Base-by-base conservation (phyloP, 2,329 filamentous ascomycete genomes). In the Periglandula ipomoeae region DNA sequence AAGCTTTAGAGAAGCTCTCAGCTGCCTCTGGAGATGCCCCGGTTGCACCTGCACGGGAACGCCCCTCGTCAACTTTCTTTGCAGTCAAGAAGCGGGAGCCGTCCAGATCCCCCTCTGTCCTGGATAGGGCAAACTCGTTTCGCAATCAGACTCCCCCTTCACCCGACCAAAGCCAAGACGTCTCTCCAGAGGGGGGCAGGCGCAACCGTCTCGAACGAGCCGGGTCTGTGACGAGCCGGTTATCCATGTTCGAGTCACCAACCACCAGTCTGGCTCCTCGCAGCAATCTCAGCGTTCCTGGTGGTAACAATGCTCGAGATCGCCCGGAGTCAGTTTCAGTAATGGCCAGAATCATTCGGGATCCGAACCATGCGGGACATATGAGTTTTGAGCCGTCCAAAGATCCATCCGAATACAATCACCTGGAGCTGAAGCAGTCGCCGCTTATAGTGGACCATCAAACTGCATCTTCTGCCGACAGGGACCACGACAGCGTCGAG, bases 1-100 rank as follows among this genome's bases (percentile, higher is more conserved):
- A 95, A 66, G 89, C 90, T 6, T 73, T 98, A 47, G 87, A 95
- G 62, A 90, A 89, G 65, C 76, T 93, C 55, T 76, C 83, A 51
- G 67, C 74, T 9, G 53, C 61, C 49, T 53, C 56, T 9, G 58
- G 52, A 4, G 66, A 66, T 3, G 30, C 54, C 4, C 56, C 54
- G 34, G 50, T 54, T 9, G 32, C 53, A 3, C 48, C 56, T 2
- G 48, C 44, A 46, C 56, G 62, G 24, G 70, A 72, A 30, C 64
- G 70, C 15, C 70, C 75, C 3, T 71, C 73, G 5, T 73, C 79
- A 7, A 70, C 79, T 2, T 78, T 84, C 59, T 79, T 82, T 55
- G 74, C 80, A 2, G 82, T 77, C 50, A 78, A 70, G 57, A 79
- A 71, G 58, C 62, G 70, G 10, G 72, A 75, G 44, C 59, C 67